Percentiles rank a stretch among this genome's conserved stretches.
phyloP scores from a whole-genome alignment of 2,329 filamentous ascomycete species.

The Alternaria metachromatica region DNA sequence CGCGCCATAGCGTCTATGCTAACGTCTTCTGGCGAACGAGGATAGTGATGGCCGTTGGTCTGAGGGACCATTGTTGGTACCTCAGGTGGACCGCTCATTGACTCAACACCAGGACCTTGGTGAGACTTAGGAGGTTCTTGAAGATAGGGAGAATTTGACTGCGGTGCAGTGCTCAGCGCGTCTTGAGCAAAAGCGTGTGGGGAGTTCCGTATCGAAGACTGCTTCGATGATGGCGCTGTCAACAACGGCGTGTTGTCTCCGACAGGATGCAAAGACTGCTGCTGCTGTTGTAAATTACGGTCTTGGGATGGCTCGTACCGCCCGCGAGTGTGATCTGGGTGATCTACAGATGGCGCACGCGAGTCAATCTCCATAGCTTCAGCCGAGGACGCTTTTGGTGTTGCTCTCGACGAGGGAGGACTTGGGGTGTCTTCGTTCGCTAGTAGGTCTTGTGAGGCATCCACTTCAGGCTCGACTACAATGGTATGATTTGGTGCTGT shows the following conservation, averaged over 20 bases:
- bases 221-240: slow-evolving; percentile 19
- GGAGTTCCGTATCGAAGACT: slow-evolving; percentile 17
- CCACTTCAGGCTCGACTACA: slow-evolving; percentile 37
- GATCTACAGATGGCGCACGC: slow-evolving; percentile 25
- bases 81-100: slow-evolving; percentile 22
- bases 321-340: slow-evolving; percentile 23
- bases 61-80: slow-evolving; percentile 23
- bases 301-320: slow-evolving; percentile 23
- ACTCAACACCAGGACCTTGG: slow-evolving; percentile 17
- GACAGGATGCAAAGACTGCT: slow-evolving; percentile 24
- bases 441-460: slow-evolving; percentile 27
- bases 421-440: slow-evolving; percentile 23
- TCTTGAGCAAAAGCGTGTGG: slow-evolving; percentile 23
- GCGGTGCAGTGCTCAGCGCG: slow-evolving; percentile 21
- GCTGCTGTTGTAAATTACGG: slow-evolving; percentile 20
- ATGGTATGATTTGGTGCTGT: slow-evolving; percentile 24
- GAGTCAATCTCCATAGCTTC: slow-evolving; percentile 42
- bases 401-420: slow-evolving; percentile 20
- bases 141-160: slow-evolving; percentile 21
- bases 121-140: slow-evolving; percentile 19
- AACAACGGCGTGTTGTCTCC: slow-evolving; percentile 28
- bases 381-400: slow-evolving; percentile 7
- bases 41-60: slow-evolving; percentile 38
- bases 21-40: slow-evolving; percentile 37
- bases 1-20: slow-evolving; percentile 52